phyloP scores from a whole-genome alignment of 192 early-diverging fungal genomes.

The Coemansia reversa region DNA sequence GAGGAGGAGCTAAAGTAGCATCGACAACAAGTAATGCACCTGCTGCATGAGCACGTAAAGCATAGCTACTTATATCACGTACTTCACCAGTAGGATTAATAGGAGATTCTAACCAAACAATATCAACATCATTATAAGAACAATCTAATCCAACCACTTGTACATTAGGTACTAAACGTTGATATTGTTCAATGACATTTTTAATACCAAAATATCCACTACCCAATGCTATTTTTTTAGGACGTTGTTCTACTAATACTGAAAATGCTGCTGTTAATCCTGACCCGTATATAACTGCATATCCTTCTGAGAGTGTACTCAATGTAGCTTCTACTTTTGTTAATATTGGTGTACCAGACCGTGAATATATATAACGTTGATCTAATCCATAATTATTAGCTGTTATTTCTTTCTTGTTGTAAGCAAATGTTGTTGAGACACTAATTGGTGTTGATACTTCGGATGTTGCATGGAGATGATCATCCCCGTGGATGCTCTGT shows the following conservation, averaged over 20 bases:
- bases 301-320: slow-evolving; percentile 56
- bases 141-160: slow-evolving; percentile 40
- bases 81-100: slow-evolving; percentile 64
- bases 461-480: slow-evolving; percentile 31
- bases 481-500: slow-evolving; percentile 58
- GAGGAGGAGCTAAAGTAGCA: slow-evolving; percentile 71
- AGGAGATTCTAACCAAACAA: slow-evolving; percentile 66
- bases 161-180: slow-evolving; percentile 14
- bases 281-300: slow-evolving; percentile 62
- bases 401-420: slow-evolving; percentile 20
- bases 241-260: slow-evolving; percentile 55
- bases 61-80: slow-evolving; percentile 35
- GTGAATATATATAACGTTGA: slow-evolving; percentile 56
- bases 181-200: slow-evolving; percentile 34
- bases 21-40: slow-evolving; percentile 63
- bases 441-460: slow-evolving; percentile 59
- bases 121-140: slow-evolving; percentile 47
- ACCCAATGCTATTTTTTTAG: slow-evolving; percentile 42
- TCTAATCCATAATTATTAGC: slow-evolving; percentile 38
- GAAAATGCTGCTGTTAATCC: slow-evolving; percentile 62
- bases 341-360: slow-evolving; percentile 45
- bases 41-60: slow-evolving; percentile 48
- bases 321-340: slow-evolving; percentile 59
- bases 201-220: slow-evolving; percentile 39
- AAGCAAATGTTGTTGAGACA: slow-evolving; percentile 59